Evolutionary conservation across 2,329 filamentous ascomycete genomes (phyloP), one percentile per base, ranked within the genome.

Genomic region (Fusarium albosuccineum): DNA sequence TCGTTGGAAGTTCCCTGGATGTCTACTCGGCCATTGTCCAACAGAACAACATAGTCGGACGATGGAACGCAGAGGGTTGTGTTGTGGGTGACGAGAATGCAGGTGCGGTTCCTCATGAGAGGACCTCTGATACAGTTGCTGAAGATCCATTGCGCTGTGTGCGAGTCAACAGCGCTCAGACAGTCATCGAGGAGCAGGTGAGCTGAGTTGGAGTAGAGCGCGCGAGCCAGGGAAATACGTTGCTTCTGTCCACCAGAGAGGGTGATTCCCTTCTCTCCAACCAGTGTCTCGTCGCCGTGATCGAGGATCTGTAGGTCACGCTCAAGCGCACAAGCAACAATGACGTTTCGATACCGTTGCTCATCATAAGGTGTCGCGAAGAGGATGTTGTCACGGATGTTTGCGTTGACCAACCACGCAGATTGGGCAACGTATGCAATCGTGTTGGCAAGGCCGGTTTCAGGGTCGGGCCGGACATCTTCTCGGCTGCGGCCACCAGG

Each of bases 91-190:
- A 99, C 95, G 42, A 99, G 85, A 55, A 99, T 93, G 78, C 96
- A 98, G 29, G 96, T 98, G 41, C 96, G 89, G 74, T 90, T 86
- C 60, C 86, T 82, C 96, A 99, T 98, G 52, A 99, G 81, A 6
- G 93, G 92, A 3, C 96, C 96, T 71, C 90, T 90, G 67, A 99
- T 90, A 62, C 94, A 97, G 78, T 97, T 92, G 76, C 91, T 92
- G 80, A 98, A 98, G 70, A 99, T 98, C 91, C 97, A 97, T 78
- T 97, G 97, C 3, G 94, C 94, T 0, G 96, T 98, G 73, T 99
- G 96, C 4, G 96, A 97, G 78, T 99, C 96, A 34, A 99, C 96
- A 29, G 96, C 96, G 75, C 94, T 97, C 42, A 99, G 85, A 67
- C 97, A 97, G 78, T 99, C 96, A 74, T 99, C 96, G 50, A 99